Evolutionary conservation across 495 filamentous ascomycete genomes (phyloP), one percentile per base, ranked within the genome.

Genomic region (Penicillium chermesinum): DNA sequence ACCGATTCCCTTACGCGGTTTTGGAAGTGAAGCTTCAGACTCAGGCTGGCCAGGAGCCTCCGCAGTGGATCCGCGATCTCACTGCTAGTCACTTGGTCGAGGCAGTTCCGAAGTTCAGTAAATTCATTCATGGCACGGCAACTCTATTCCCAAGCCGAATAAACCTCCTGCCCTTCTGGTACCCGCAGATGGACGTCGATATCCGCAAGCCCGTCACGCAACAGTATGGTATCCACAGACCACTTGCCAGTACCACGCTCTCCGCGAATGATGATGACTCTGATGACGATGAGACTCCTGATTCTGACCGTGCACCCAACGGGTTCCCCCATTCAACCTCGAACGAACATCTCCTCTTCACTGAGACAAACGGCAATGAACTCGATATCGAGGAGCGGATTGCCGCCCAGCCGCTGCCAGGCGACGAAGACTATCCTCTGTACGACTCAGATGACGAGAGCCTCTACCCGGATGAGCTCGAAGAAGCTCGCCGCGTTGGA

Each of bases 11-110:
- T 0, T 99, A 99, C 57, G 93, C 93, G 19, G 82, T 98, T 18
- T 76, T 99, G 27, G 93, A 99, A 64, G 93, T 99, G 42, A 99
- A 99, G 74, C 77, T 99, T 19, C 94, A 97, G 68, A 99, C 94
- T 2, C 90, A 95, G 66, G 83, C 85, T 25, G 93, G 94, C n/a
- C 91, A 96, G 65, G 90, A 96, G 58, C 93, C 94, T 17, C 93
- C 93, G 0, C 83, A 91, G 58, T 99, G 93, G 93, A 91, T 96
- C 47, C 84, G 88, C 9, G 89, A 96, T 54, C 75, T 99, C 35
- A 93, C 87, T 17, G 78, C 88, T 13, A 93, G 87, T 55, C 93
- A 99, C 65, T 78, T 99, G 18, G 93, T 99, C 12, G 93, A 99
- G 65, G 93, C 94, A 1, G 91, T 97, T 1, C 93, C 93, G 41